These are phyloP conservation scores for Acephala macrosclerotiorum DNA, from an alignment of 2,329 filamentous ascomycete species.

Conservation along the genomic window DNA sequence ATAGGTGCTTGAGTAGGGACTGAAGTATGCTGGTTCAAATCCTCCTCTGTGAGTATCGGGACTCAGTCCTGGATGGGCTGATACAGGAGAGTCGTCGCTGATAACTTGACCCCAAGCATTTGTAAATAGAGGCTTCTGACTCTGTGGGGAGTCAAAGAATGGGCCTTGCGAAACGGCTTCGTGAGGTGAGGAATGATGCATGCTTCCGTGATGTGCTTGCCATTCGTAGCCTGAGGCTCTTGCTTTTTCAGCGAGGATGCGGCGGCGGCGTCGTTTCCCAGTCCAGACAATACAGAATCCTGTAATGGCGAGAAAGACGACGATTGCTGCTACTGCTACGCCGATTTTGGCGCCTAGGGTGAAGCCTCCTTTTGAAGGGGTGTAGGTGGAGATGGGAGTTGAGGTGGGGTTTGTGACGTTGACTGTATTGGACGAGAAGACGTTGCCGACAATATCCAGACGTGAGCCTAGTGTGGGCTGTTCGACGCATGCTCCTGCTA, in stretches of 20 bases:
- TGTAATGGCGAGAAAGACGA: conserved; percentile 53
- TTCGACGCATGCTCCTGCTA: conserved; percentile 64
- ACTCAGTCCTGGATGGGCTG: not conserved
- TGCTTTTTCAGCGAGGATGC: conserved; percentile 54
- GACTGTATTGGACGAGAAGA: conserved; percentile 58
- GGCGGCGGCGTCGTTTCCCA: conserved; percentile 61
- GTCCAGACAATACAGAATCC: conserved; percentile 63
- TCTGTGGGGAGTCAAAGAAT: conserved; percentile 58
- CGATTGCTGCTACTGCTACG: conserved; percentile 60
- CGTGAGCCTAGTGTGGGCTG: conserved; percentile 54
- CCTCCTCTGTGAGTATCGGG: conserved; percentile 44
- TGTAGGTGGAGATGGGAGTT: conserved; percentile 37
- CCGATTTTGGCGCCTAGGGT: conserved; percentile 64
- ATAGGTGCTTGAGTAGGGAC: conserved; percentile 66
- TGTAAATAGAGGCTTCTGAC: conserved; percentile 59
- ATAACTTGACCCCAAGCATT: conserved; percentile 46
- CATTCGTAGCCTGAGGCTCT: conserved; percentile 38
- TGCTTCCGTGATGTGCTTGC: conserved; percentile 24
- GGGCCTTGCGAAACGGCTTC: not conserved
- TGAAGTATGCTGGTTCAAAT: conserved; percentile 56
- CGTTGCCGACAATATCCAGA: conserved; percentile 57
- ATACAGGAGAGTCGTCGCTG: conserved; percentile 34
- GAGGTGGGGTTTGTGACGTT: conserved; percentile 59
- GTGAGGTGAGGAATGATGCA: not conserved
- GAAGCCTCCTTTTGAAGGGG: conserved; percentile 49